Evolutionary conservation across 257 asterid species (phyloP), one percentile per base, ranked within the genome.

Genomic region (Dorcoceras hygrometricum): DNA sequence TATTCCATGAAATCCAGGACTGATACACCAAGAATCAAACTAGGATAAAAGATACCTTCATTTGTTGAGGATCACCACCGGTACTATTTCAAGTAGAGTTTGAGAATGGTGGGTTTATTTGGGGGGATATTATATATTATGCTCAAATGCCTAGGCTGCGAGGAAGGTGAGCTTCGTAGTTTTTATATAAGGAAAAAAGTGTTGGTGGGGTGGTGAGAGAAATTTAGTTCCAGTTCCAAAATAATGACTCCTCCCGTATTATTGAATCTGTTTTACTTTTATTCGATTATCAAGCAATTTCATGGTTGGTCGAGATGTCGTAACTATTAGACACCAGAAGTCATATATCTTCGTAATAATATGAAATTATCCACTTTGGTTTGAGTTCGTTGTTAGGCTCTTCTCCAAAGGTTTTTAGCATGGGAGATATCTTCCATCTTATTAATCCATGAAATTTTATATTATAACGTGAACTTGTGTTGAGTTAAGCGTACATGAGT

Each of bases 191-290:
- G 63, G 54, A 59, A 23, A 27, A 57, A 54, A 1, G n/a, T 12
- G 14, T 8, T 55, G 62, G 74, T 27, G 39, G 62, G 34, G 50
- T 34, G 48, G 76, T 25, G 2, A n/a, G 36, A 59, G 32, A 65
- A 75, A 8, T 66, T 57, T 63, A 66, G 83, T 71, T 68, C 93
- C 79, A 87, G 77, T 87, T 76, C 90, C 93, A 54, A 83, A 67
- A 75, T 66, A 61, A 5, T 68, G 66, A 59, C 69, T 61, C 66
- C 73, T 63, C 36, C 77, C 43, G 54, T 74, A 69, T 50, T 73
- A 71, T 64, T 23, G 50, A 18, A 54, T 66, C 53, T 59, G 18
- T 36, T 46, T 12, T 3, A 51, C 23, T 27, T 26, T 1, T n/a
- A n/a, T n/a, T n/a, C n/a, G n/a, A n/a, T n/a, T n/a, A n/a, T n/a